Conservation (phyloP, 2,329 filamentous ascomycete species). For the Pseudogymnoascus sp. region DNA sequence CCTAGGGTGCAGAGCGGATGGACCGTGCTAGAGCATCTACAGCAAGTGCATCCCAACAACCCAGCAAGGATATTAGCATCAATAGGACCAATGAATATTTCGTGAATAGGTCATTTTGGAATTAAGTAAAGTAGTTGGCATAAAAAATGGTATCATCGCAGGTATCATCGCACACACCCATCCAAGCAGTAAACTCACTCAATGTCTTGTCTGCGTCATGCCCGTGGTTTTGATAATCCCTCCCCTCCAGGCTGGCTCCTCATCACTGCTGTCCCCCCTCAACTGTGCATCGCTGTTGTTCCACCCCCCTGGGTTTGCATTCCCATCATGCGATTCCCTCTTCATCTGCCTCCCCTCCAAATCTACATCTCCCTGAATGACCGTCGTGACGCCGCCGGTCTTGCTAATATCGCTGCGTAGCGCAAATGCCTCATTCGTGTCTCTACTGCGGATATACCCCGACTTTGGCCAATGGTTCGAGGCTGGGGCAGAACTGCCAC, state of each 20-base stretch:
- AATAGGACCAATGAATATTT: background rate
- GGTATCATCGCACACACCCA: conserved; percentile 2
- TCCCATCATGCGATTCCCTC: background rate
- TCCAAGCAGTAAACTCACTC: background rate
- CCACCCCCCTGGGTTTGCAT: background rate
- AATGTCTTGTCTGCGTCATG: conserved; percentile 6
- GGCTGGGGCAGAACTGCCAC: background rate
- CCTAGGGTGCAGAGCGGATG: background rate
- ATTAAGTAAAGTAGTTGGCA: background rate
- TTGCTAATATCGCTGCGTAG: conserved; percentile 4
- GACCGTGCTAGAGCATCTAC: background rate
- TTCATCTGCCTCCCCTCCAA: background rate
- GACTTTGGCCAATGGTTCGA: background rate
- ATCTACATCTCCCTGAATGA: background rate
- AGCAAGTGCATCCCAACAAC: background rate
- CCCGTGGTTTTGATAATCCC: conserved; percentile 5
- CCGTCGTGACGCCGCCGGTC: background rate
- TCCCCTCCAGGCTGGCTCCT: background rate
- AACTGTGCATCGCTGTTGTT: conserved; percentile 3
- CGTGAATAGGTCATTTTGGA: background rate
- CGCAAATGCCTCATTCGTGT: background rate
- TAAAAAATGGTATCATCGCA: conserved; percentile 6
- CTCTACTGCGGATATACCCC: background rate
- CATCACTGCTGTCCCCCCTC: background rate
- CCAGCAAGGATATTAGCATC: background rate